A percentile compares a stretch with the other conserved stretches of the same genome.
These are phyloP conservation scores for Warburgia ugandensis DNA, from an alignment of 164 flowering plant species.

Conservation along the genomic window DNA sequence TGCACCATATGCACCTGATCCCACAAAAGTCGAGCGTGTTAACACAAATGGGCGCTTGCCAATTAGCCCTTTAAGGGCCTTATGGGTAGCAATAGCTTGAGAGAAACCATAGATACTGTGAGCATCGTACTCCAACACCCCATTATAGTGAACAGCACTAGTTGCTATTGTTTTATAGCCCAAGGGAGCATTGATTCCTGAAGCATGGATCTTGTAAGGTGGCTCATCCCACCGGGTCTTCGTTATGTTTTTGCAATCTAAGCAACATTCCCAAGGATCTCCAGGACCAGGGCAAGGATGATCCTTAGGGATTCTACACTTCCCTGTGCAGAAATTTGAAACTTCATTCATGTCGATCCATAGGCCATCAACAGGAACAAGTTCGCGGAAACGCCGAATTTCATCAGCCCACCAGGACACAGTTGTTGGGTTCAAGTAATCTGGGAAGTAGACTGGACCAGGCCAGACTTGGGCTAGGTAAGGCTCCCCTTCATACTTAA, in stretches of 20 bases:
- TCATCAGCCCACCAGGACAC: constrained; percentile 86
- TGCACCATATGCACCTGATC: constrained; percentile 82
- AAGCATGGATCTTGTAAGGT: constrained; percentile 92
- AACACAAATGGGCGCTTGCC: constrained; percentile 83
- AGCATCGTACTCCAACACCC: constrained; percentile 82
- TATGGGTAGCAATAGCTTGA: constrained; percentile 72
- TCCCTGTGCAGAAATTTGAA: constrained; percentile 82
- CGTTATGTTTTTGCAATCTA: constrained; percentile 89
- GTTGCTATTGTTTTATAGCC: constrained; percentile 90
- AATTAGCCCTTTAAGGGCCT: constrained; percentile 52
- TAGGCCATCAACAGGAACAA: constrained; percentile 87
- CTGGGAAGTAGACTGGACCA: constrained; percentile 91
- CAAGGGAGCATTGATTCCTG: constrained; percentile 53
- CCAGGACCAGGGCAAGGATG: constrained; percentile 65
- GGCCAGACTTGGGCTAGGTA: constrained; percentile 94
- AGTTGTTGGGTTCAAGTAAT: constrained; percentile 76
- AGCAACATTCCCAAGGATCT: constrained; percentile 81
- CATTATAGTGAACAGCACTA: constrained; percentile 84
- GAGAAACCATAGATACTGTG: constrained; percentile 90
- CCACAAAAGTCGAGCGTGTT: constrained; percentile 79
- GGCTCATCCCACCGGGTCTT: constrained; percentile 88
- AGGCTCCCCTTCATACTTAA: constrained; percentile 73
- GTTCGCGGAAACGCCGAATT: constrained; percentile 59
- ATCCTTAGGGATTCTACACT: constrained; percentile 57
- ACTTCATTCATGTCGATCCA: constrained; percentile 99